A percentile compares a stretch with the other conserved stretches of the same genome.
These are phyloP conservation scores for Poronia punctata DNA, from an alignment of 495 filamentous ascomycete genomes.

Conservation along the genomic window DNA sequence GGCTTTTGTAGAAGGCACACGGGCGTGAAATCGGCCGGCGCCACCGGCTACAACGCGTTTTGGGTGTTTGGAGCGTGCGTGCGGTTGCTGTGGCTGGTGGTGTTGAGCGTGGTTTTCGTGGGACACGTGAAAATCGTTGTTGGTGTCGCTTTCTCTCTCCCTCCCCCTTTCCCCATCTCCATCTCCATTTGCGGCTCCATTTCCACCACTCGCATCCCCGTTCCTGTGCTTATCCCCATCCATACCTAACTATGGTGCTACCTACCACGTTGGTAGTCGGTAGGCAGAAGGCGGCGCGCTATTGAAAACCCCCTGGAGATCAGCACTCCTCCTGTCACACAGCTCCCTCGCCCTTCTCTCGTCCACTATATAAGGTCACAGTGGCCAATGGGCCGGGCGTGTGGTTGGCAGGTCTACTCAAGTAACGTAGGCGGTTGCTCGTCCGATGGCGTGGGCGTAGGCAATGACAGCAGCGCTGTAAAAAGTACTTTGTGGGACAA, in stretches of 20 bases:
- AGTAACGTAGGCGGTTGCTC: too few relatives aligned
- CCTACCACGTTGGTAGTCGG: too few relatives aligned
- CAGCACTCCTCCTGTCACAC: too few relatives aligned
- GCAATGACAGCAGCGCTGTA: too few relatives aligned
- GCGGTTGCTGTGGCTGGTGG: conserved; percentile 16
- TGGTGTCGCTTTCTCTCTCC: conserved; percentile 9
- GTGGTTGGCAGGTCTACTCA: too few relatives aligned
- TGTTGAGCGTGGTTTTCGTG: conserved; percentile 23
- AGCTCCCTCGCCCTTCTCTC: too few relatives aligned
- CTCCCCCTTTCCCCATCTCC: conserved; percentile 1
- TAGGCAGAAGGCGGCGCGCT: neutral
- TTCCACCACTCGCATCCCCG: conserved; percentile 1
- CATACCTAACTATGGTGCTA: conserved; percentile 1
- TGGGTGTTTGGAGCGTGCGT: conserved; percentile 30
- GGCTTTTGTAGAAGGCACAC: conserved; percentile 38
- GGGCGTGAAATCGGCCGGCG: conserved; percentile 29
- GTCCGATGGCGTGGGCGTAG: too few relatives aligned
- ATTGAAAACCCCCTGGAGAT: too few relatives aligned
- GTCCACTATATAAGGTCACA: too few relatives aligned
- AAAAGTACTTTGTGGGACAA: too few relatives aligned
- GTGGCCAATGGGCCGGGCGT: too few relatives aligned
- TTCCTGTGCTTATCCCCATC: neutral
- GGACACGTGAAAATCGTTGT: conserved; percentile 18
- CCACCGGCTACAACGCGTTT: conserved; percentile 43
- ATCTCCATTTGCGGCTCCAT: too few relatives aligned